Percentiles rank a stretch among this genome's conserved stretches.
Conservation (phyloP, 139 green algal species). For the Tetradesmus lagerheimii region DNA sequence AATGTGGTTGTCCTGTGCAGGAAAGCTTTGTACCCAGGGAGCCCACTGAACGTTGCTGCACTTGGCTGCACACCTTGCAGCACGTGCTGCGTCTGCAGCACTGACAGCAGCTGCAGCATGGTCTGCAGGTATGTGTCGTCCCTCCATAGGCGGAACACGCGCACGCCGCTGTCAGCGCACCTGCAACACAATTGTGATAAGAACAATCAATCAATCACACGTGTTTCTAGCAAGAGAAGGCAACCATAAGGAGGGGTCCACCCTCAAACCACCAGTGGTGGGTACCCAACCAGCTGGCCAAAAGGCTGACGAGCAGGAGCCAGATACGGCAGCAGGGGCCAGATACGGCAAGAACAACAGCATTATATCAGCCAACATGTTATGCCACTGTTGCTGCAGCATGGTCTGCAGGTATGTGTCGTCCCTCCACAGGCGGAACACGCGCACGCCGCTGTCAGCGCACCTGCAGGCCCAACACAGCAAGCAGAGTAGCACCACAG, state of each 20-base stretch:
- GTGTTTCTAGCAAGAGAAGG: too few species aligned
- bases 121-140: constrained; percentile 28
- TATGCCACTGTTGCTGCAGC: too few species aligned
- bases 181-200: not conserved
- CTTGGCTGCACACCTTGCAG: not conserved
- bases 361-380: too few species aligned
- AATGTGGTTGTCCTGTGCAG: not conserved
- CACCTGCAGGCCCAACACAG: not conserved
- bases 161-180: constrained; percentile 4
- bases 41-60: not conserved
- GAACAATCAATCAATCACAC: too few species aligned
- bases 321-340: too few species aligned
- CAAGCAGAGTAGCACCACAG: not conserved
- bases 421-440: constrained; percentile 42
- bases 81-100: constrained; percentile 30
- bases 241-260: too few species aligned
- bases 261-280: too few species aligned
- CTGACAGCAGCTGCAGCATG: constrained; percentile 31
- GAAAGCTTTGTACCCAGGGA: not conserved
- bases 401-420: constrained; percentile 24
- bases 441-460: not conserved
- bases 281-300: too few species aligned
- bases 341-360: too few species aligned
- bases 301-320: too few species aligned
- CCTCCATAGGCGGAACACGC: constrained; percentile 37